Evolutionary conservation across 441 rosid species (phyloP).

Genomic region (Pelargonium cotyledonis): DNA sequence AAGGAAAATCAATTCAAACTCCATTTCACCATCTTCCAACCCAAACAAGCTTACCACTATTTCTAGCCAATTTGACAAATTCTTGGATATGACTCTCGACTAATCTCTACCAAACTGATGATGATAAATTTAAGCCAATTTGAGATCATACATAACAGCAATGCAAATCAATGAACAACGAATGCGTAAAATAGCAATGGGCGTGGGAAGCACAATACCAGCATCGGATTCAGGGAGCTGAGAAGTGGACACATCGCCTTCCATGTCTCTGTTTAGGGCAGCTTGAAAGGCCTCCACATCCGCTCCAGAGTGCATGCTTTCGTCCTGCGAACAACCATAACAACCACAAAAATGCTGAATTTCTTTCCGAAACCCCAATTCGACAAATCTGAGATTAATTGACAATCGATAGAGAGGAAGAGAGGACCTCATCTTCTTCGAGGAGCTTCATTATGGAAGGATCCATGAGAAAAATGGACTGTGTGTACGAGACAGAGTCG

Average conservation of each 20-base stretch:
- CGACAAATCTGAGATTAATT: neutral
- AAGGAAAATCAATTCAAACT: neutral
- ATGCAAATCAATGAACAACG: neutral
- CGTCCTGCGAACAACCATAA: conserved; percentile 41
- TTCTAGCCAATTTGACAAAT: neutral
- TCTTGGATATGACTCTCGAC: neutral
- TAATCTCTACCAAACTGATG: neutral
- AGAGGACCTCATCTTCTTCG: conserved; percentile 6
- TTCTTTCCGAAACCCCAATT: neutral
- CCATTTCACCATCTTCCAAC: neutral
- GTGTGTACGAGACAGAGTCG: neutral
- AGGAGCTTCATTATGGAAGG: conserved; percentile 4
- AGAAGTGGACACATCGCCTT: conserved; percentile 50
- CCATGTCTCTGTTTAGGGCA: conserved; percentile 80
- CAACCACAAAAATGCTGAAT: neutral
- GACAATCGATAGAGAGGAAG: neutral
- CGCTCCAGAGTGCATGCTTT: conserved; percentile 93
- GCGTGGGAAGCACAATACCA: neutral
- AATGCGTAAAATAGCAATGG: neutral
- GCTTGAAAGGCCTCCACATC: conserved; percentile 94
- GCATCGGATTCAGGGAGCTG: conserved; percentile 40
- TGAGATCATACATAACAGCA: neutral
- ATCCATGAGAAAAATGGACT: neutral
- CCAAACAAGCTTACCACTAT: neutral
- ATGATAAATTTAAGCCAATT: neutral